Conservation (phyloP, 2,329 filamentous ascomycete species). For the Phialophora verrucosa region DNA sequence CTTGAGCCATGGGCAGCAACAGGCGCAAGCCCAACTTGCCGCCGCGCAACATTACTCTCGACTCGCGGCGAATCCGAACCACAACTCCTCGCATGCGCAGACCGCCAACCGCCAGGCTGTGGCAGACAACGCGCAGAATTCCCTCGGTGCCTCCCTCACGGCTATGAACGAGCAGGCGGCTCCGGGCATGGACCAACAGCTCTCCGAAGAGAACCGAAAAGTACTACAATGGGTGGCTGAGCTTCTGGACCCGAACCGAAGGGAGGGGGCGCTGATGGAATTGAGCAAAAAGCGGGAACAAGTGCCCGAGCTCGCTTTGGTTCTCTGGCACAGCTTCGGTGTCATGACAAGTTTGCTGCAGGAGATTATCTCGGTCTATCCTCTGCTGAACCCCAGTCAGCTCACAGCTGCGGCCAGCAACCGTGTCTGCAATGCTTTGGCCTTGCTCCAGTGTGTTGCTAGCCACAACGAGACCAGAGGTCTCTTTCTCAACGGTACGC, state of each 20-base stretch:
- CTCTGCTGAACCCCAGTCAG: constrained; percentile 92
- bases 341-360: constrained; percentile 98
- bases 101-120: constrained; percentile 32
- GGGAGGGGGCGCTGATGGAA: constrained; percentile 90
- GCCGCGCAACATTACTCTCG: constrained; percentile 71
- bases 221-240: constrained; percentile 95
- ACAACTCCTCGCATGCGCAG: constrained; percentile 41
- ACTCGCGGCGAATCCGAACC: constrained; percentile 69
- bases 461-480: constrained; percentile 96
- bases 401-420: constrained; percentile 97
- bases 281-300: constrained; percentile 98
- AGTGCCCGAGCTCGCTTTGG: constrained; percentile 92
- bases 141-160: constrained; percentile 30
- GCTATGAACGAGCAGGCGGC: constrained; percentile 35
- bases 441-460: constrained; percentile 93
- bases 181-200: constrained; percentile 63
- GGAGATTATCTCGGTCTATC: constrained; percentile 99
- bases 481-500: constrained; percentile 85
- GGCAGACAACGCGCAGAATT: constrained; percentile 33
- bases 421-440: constrained; percentile 94
- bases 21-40: constrained; percentile 50
- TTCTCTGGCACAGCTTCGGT: constrained; percentile 99
- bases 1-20: constrained; percentile 47
- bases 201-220: constrained; percentile 88
- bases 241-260: constrained; percentile 81